Conservation (phyloP, 345 rosid species). For the Eucalyptus lansdowneana region DNA sequence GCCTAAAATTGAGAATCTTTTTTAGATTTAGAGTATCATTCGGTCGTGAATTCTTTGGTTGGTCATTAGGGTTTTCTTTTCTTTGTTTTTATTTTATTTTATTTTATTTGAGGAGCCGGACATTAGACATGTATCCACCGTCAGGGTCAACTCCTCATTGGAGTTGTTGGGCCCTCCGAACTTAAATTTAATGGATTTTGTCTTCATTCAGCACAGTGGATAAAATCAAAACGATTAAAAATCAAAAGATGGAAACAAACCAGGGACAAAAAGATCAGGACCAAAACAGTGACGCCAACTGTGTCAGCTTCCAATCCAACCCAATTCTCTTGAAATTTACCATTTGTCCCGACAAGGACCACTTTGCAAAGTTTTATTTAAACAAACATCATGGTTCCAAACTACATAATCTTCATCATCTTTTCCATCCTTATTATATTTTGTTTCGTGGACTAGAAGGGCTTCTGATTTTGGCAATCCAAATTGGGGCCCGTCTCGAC, state of each 20-base stretch:
- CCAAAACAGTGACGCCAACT: not conserved
- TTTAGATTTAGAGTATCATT: not conserved
- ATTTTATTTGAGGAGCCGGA: not conserved
- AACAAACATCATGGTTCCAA: not conserved
- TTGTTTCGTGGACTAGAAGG: not conserved
- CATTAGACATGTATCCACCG: not conserved
- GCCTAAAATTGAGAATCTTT: not conserved
- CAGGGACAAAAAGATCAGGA: not conserved
- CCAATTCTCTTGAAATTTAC: not conserved
- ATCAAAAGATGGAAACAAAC: not conserved
- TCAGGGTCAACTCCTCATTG: not conserved
- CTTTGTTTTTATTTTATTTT: not conserved
- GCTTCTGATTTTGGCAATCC: slow-evolving; percentile 65
- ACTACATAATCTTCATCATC: not conserved
- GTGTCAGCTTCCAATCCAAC: not conserved
- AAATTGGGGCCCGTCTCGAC: slow-evolving; percentile 49
- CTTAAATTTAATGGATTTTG: not conserved
- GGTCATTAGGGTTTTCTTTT: not conserved
- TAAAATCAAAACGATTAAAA: not conserved
- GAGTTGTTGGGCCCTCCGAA: not conserved
- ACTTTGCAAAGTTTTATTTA: not conserved
- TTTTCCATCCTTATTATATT: not conserved
- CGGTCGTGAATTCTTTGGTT: not conserved
- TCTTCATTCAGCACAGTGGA: not conserved
- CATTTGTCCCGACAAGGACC: not conserved